These are phyloP conservation scores for Fistulina hepatica DNA, from an alignment of 1,284 basidiomycete genomes.

Conservation along the genomic window DNA sequence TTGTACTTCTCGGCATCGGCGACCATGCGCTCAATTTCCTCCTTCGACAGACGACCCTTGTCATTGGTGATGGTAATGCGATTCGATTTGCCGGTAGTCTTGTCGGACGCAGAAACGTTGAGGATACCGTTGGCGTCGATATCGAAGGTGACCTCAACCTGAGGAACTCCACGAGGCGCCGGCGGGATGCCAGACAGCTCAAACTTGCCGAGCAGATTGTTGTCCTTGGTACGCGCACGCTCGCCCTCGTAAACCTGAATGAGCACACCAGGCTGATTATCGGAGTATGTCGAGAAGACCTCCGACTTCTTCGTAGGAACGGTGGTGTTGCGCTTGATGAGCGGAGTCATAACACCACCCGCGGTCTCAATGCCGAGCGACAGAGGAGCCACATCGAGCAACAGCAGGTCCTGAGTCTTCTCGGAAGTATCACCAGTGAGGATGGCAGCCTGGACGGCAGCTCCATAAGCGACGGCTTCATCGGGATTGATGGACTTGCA, in stretches of 20 bases:
- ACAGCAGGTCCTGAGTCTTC: conserved; percentile 93
- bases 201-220: conserved; percentile 98
- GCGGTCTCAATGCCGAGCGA: conserved; percentile 98
- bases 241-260: conserved; percentile 99
- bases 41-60: conserved; percentile 96
- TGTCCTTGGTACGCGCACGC: conserved; percentile 98
- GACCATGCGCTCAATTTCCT: conserved; percentile 98
- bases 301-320: conserved; percentile 99
- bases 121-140: conserved; percentile 98
- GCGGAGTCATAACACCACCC: conserved; percentile 96
- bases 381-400: conserved; percentile 94
- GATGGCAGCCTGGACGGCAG: conserved; percentile 97
- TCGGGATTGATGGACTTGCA: conserved; percentile 99
- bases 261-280: conserved; percentile 98
- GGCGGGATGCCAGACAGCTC: conserved; percentile 97
- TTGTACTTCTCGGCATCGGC: conserved; percentile 90
- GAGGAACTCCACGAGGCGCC: conserved; percentile 96
- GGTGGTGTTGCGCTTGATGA: conserved; percentile 98
- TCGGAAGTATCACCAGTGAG: conserved; percentile 97
- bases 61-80: conserved; percentile 98
- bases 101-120: conserved; percentile 94
- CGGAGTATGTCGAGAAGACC: conserved; percentile 97
- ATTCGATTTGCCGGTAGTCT: conserved; percentile 95
- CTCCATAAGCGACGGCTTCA: conserved; percentile 99
- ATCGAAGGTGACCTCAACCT: conserved; percentile 97